Conservation (phyloP, 129 eudicot species). For the Chrysanthemum lavandulifolium region DNA sequence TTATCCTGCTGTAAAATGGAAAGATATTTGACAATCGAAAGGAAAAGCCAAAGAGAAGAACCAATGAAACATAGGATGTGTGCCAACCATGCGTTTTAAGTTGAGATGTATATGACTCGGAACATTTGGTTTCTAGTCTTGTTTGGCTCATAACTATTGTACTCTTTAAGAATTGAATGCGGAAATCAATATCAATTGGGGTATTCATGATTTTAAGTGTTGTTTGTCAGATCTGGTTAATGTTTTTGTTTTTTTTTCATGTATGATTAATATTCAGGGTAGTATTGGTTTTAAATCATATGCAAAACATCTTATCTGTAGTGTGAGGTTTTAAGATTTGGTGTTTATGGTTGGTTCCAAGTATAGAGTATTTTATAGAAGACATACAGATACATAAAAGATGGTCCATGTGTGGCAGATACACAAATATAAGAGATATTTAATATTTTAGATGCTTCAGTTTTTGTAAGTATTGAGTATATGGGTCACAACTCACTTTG, state of each 20-base stretch:
- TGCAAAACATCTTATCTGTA: no score
- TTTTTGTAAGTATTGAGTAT: no score
- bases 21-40: conserved; percentile 17
- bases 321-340: no score
- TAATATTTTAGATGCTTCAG: no score
- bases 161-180: conserved; percentile 27
- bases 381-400: no score
- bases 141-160: conserved; percentile 26
- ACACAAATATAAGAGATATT: no score
- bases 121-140: conserved; percentile 28
- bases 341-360: no score
- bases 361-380: no score
- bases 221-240: neutral
- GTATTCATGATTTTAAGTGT: conserved; percentile 12
- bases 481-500: no score
- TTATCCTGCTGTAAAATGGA: conserved; percentile 29
- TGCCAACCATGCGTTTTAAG: conserved; percentile 21
- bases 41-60: neutral
- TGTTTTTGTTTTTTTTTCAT: neutral
- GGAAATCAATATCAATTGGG: conserved; percentile 12
- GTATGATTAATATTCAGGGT: neutral
- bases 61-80: conserved; percentile 22
- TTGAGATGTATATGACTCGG: conserved; percentile 11
- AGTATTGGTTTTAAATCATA: no score
- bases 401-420: no score